Percentiles rank a stretch among this genome's conserved stretches.
Conservation (phyloP, 2,329 filamentous ascomycete species). For the Byssoonygena ceratinophila region DNA sequence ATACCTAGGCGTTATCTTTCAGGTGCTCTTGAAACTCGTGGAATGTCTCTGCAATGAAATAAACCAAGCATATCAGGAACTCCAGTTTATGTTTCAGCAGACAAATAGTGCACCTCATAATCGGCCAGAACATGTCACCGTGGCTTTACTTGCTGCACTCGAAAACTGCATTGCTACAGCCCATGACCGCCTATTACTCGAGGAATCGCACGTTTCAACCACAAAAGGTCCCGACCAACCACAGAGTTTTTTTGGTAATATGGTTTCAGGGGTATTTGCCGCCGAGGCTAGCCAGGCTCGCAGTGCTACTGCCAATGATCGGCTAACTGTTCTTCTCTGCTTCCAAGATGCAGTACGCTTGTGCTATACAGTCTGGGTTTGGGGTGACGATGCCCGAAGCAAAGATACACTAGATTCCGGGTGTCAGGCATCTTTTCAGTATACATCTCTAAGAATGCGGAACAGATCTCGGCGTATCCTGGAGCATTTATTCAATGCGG, state of each 20-base stretch:
- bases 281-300: slow-evolving; percentile 66
- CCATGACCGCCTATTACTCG: slow-evolving; percentile 68
- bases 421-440: slow-evolving; percentile 72
- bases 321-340: slow-evolving; percentile 84
- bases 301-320: slow-evolving; percentile 79
- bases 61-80: slow-evolving; percentile 56
- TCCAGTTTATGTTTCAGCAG: slow-evolving; percentile 45
- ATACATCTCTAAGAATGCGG: slow-evolving; percentile 81
- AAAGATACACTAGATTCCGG: slow-evolving; percentile 47
- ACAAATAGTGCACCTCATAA: slow-evolving; percentile 30
- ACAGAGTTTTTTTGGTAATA: slow-evolving; percentile 84
- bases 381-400: slow-evolving; percentile 53
- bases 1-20: slow-evolving; percentile 75
- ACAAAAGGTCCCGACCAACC: slow-evolving; percentile 71
- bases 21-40: slow-evolving; percentile 79
- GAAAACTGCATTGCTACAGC: slow-evolving; percentile 81
- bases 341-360: slow-evolving; percentile 92
- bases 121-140: slow-evolving; percentile 50
- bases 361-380: slow-evolving; percentile 90
- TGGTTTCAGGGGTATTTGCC: slow-evolving; percentile 83
- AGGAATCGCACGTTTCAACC: slow-evolving; percentile 59
- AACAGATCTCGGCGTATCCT: slow-evolving; percentile 79
- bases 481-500: slow-evolving; percentile 84
- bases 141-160: slow-evolving; percentile 81
- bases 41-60: slow-evolving; percentile 80